Base-by-base conservation (phyloP, 805 yeast genomes). In the Saturnispora sekii region DNA sequence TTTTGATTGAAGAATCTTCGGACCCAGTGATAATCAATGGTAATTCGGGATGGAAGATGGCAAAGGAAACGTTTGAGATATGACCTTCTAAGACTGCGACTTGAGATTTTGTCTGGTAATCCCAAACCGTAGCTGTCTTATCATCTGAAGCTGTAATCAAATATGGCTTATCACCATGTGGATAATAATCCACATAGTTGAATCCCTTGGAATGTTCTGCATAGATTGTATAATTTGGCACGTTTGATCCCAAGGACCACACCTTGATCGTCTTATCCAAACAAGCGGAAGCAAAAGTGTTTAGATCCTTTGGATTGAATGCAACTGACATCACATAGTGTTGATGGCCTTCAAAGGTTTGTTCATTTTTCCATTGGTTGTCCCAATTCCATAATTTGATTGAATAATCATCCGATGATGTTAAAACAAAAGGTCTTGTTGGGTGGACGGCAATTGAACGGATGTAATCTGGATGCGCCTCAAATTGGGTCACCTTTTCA, bases 341-440 rank as follows among this genome's bases (percentile, higher is more conserved):
- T 62, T 79, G 86, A 65, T 93, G 98, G 48, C 98, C 97, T 65
- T 86, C 96, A 62, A 84, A 93, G 32, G 81, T 77, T 63, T 86
- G 97, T 62, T 86, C 93, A 53, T 83, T 67, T 54, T 77, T 77
- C 98, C 98, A 93, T 59, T 76, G 77, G 59, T 79, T 78, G 46
- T 93, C 98, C 98, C 98, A 93, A 64, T 93, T 89, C 97, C 97
- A 93, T 60, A 89, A 73, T 66, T 82, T 87, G 60, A 93, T 77
- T 35, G 94, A 77, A 72, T 84, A 78, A 63, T 93, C 98, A 66
- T 93, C 98, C 39, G 90, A 80, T 33, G 88, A 85, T 3, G 97
- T 84, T 56, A 93, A 71, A 41, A 93, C 73, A 56, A 84, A 84
- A 18, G 97, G 94, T 66, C 84, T 85, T 14, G 90, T 73, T 36